A percentile compares a stretch with the other conserved stretches of the same genome.
Evolutionary conservation across 2,329 filamentous ascomycete species (phyloP).

Genomic region (Cephalotrichum gorgonifer): DNA sequence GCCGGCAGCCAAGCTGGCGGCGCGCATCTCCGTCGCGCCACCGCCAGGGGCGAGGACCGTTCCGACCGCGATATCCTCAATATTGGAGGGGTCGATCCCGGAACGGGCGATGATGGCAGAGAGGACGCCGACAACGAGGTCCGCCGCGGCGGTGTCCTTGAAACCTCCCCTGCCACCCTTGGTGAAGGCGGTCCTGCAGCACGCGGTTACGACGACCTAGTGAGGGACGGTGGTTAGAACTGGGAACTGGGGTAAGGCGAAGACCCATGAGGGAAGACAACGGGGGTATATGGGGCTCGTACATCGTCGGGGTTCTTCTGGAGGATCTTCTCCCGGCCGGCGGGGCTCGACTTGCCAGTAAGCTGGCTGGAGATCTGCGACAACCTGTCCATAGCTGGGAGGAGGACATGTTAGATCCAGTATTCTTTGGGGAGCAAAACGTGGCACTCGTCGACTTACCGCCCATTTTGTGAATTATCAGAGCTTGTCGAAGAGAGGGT

Average conservation of each 20-base stretch:
- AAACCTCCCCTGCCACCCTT: slow-evolving; percentile 89
- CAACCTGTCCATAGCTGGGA: slow-evolving; percentile 44
- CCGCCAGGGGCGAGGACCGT: slow-evolving; percentile 86
- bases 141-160: slow-evolving; percentile 84
- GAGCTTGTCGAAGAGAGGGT: background rate
- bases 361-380: slow-evolving; percentile 54
- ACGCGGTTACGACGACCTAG: slow-evolving; percentile 80
- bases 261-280: background rate
- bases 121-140: slow-evolving; percentile 77
- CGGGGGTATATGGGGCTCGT: slow-evolving; percentile 13
- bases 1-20: slow-evolving; percentile 79
- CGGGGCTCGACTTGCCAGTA: slow-evolving; percentile 45
- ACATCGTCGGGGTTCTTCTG: slow-evolving; percentile 61
- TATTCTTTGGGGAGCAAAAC: background rate
- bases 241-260: background rate
- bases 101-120: slow-evolving; percentile 74
- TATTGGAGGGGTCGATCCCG: slow-evolving; percentile 74
- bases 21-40: slow-evolving; percentile 93
- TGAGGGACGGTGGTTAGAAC: slow-evolving; percentile 15
- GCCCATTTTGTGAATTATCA: slow-evolving; percentile 2
- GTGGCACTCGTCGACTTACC: background rate
- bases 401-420: background rate
- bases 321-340: slow-evolving; percentile 45
- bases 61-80: slow-evolving; percentile 90
- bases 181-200: slow-evolving; percentile 83